Base-by-base conservation (phyloP, 2,329 filamentous ascomycete species). In the Colletotrichum costaricense region DNA sequence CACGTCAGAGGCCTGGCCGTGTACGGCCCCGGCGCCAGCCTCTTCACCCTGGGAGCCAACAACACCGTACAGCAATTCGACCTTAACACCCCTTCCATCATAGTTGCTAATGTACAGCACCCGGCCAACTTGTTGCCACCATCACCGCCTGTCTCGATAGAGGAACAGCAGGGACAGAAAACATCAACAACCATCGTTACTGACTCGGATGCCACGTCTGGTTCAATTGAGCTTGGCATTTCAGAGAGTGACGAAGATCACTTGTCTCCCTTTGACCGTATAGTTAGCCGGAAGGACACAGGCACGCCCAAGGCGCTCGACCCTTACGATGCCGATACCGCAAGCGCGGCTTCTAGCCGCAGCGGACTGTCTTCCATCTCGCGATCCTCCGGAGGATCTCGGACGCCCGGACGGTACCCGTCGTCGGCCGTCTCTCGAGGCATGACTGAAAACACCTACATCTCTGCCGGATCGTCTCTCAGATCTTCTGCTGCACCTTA, bases 61-160 rank as follows among this genome's bases (percentile, higher is more conserved):
- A 93, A 96, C 79, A 97, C 94, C 3, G 93, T 97, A 3, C 96
- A 98, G 82, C 97, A 99, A 81, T 98, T 97, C 80, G 95, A 98
- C 80, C 88, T 98, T 56, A 97, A 97, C 78, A 94, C 94, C 9
- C 91, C 93, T 8, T 90, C 94, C 14, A 86, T 91, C 80, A 91
- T 98, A 86, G 94, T 98, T 33, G 92, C 93, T 74, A 95, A 95
- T 80, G 93, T 97, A 14, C 95, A 98, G 78, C 95, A 98, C 81
- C 90, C 93, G 38, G 94, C 95, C 26, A 91, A 93, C 74, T 88
- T 93, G 33, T 88, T 95, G 16, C 94, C 95, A 35, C 93, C 95
- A 0, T 95, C 93, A 1, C 94, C 95, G 14, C 94, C 95, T 1
- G 94, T 95, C 54, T 95, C 93, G 0, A 89, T 95, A 28, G 93